Evolutionary conservation across 192 early-diverging fungal genomes (phyloP).

Genomic region (Backusella macrospora): DNA sequence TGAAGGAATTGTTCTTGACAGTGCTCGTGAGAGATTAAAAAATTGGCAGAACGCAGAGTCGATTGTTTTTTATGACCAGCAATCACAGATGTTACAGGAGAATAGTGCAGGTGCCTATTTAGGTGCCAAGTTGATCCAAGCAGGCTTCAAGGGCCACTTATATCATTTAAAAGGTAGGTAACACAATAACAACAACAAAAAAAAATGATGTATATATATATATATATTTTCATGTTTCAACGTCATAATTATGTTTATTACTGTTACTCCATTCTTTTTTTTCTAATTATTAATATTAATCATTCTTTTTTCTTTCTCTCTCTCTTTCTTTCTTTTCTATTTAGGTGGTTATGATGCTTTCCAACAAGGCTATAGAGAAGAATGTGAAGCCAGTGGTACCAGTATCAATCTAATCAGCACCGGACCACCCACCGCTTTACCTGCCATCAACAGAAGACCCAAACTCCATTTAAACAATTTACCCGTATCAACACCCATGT

Average conservation of each 20-base stretch:
- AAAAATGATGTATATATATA: not conserved
- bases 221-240: not conserved
- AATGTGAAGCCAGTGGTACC: not conserved
- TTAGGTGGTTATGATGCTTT: constrained; percentile 58
- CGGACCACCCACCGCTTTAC: constrained; percentile 16
- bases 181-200: constrained; percentile 10
- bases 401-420: not conserved
- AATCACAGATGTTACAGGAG: constrained; percentile 50
- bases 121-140: constrained; percentile 61
- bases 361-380: constrained; percentile 13
- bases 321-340: not conserved
- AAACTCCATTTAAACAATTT: constrained; percentile 31
- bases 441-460: constrained; percentile 28
- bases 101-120: constrained; percentile 56
- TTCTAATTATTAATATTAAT: too few species aligned
- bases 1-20: constrained; percentile 56
- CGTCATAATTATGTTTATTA: constrained; percentile 4
- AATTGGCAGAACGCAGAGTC: constrained; percentile 58
- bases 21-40: constrained; percentile 48
- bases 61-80: constrained; percentile 72
- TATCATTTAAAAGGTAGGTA: constrained; percentile 50
- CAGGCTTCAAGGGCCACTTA: constrained; percentile 50
- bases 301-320: too few species aligned
- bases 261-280: not conserved
- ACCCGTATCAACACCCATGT: constrained; percentile 30